Base-by-base conservation (phyloP, 169 alveolate genomes). In the Eimeria acervulina region DNA sequence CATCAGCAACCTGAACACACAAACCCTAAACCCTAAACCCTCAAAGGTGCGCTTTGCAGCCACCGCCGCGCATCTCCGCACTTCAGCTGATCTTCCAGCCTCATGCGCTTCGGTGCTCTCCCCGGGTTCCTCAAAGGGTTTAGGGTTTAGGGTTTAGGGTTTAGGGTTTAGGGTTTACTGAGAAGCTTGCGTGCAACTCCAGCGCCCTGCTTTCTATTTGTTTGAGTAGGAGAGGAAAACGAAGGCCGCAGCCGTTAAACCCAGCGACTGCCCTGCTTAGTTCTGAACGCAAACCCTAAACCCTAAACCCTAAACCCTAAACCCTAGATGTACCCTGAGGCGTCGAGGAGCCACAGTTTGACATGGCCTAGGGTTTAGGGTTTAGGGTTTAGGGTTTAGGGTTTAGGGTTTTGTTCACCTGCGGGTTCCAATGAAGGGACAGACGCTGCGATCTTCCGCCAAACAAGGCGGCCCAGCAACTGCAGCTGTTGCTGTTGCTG, bases 401-500 rank as follows among this genome's bases (percentile, higher is more conserved):
- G 80, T 68, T 68, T 68, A 68, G 80, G 80, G 80, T 68, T 17
- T 76, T 17, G 87, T 17, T 55, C 10, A 76, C 87, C 87, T 76
- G 87, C 87, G 10, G 87, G 87, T 15, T n/a, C 17, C 5, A 76
- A 44, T 10, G 33, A 6, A 31, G 87, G 52, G 26, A 76, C 87
- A 13, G 87, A 76, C 12, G 87, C 87, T 23, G 36, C 59, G 21
- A 76, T 44, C 59, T 76, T 76, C 19, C 87, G 55, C 87, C 87
- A 76, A 6, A 76, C 87, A 42, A 76, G 87, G 33, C 87, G 87
- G n/a, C 59, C 87, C 36, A 76, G 87, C 87, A 76, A 31, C 87
- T 76, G 87, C 87, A 76, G 61, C 61, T 76, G 87, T 61, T 33
- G 63, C 87, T 76, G 84, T 44, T 72, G 84, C 84, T 72, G 84